Base-by-base conservation (phyloP, 176 grass and related monocot species). In the Carex littledalei region DNA sequence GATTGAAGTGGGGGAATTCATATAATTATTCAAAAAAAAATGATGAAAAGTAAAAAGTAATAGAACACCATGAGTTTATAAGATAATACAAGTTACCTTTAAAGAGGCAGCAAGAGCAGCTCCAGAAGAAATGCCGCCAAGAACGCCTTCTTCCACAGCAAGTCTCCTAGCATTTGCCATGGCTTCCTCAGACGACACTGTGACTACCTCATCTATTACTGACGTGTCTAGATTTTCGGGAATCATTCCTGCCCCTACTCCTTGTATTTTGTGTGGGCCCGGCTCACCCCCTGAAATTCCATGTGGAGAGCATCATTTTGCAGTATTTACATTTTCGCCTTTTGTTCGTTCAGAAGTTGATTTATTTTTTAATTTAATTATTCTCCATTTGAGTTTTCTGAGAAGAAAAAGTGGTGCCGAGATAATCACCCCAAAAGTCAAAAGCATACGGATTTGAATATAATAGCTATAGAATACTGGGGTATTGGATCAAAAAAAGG, bases 41-140 rank as follows among this genome's bases (percentile, higher is more conserved):
- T 21, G 1, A 68, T 68, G 31, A 68, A 18, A 68, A 37, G 7
- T 63, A 2, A 63, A 63, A 63, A n/a, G n/a, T n/a, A n/a, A 63
- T 24, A 63, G 6, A 63, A 63, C 60, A 62, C 18, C 4, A 3
- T n/a, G n/a, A 20, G 60, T 63, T 63, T 22, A 8, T 68, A 68
- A 35, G 29, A 64, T 64, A 29, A 47, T 11, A 58, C 37, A 58
- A 12, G 47, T 70, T 75, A 87, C 94, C 92, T 97, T 94, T 78
- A 98, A 88, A 55, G 91, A 90, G 24, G 91, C 92, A 1, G 89
- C 89, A 80, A 90, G 87, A 84, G 92, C 92, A 45, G 91, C 92
- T 35, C 95, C 92, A 65, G 92, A 98, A 84, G 92, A 98, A 84
- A 98, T 93, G 7, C 92, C 95, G 57, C 89, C 92, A 21, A 94